These are phyloP conservation scores for Diaporthe sp. DNA, from an alignment of 2,329 filamentous ascomycete species.

Conservation along the genomic window DNA sequence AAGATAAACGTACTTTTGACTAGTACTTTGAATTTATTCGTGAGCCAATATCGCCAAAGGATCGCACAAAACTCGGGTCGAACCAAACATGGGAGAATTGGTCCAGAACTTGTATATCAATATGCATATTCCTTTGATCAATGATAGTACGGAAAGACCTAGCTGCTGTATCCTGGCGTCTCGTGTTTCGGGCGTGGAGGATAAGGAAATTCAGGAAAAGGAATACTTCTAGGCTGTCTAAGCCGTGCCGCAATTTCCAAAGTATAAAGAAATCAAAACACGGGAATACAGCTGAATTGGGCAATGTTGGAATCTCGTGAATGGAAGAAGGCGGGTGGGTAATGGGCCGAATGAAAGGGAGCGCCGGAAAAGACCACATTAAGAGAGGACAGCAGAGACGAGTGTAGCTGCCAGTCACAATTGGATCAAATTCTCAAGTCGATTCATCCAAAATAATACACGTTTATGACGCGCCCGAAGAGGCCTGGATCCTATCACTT, in stretches of 20 bases:
- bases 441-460: too few relatives aligned
- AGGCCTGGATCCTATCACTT: too few relatives aligned
- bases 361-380: not conserved
- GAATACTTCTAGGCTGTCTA: not conserved
- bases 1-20: too few relatives aligned
- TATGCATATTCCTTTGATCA: not conserved
- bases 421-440: too few relatives aligned
- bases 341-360: conserved; percentile 2
- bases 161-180: not conserved
- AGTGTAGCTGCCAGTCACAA: not conserved
- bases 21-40: not conserved
- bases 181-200: not conserved
- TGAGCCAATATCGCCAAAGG: not conserved
- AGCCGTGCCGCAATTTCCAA: not conserved
- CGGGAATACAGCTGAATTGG: not conserved
- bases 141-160: not conserved
- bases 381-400: not conserved
- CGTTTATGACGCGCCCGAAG: not conserved
- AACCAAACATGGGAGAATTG: too few relatives aligned
- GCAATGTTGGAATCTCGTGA: not conserved
- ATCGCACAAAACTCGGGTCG: not conserved
- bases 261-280: not conserved
- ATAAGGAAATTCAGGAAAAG: not conserved
- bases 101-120: too few relatives aligned
- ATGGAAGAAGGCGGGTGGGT: not conserved